Evolutionary conservation across 2,329 filamentous ascomycete species (phyloP).

Genomic region (Neonectria hederae): DNA sequence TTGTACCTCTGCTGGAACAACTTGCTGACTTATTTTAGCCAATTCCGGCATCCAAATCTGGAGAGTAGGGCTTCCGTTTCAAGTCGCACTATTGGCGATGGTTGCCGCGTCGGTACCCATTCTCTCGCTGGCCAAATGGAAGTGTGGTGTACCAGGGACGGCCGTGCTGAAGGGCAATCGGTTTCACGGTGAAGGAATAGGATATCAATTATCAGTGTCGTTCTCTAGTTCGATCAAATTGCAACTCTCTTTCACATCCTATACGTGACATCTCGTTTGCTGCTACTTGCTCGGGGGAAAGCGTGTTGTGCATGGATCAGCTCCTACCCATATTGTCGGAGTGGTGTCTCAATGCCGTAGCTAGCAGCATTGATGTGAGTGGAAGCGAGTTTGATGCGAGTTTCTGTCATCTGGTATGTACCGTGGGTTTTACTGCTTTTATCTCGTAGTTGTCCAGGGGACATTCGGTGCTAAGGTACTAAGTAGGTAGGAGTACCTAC

Average conservation of each 20-base stretch:
- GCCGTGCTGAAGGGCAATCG: neutral
- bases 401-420: neutral
- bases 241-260: neutral
- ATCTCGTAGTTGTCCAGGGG: neutral
- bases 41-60: conserved; percentile 52
- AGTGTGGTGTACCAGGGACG: conserved; percentile 10
- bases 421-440: neutral
- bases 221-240: neutral
- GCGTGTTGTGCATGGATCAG: neutral
- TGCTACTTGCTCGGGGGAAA: neutral
- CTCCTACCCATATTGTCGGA: neutral
- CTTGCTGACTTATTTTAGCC: conserved; percentile 44
- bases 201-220: neutral
- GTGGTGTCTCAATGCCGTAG: neutral
- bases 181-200: neutral
- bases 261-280: neutral
- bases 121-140: conserved; percentile 26
- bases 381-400: too few relatives aligned
- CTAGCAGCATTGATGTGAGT: neutral
- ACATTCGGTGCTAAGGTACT: neutral
- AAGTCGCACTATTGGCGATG: conserved; percentile 47
- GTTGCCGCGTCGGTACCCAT: conserved; percentile 35
- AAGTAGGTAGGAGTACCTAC: too few relatives aligned
- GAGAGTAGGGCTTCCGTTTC: conserved; percentile 53
- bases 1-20: too few relatives aligned